phyloP scores from a whole-genome alignment of 2,329 filamentous ascomycete genomes.

The Rhexocercosporidium sp. region DNA sequence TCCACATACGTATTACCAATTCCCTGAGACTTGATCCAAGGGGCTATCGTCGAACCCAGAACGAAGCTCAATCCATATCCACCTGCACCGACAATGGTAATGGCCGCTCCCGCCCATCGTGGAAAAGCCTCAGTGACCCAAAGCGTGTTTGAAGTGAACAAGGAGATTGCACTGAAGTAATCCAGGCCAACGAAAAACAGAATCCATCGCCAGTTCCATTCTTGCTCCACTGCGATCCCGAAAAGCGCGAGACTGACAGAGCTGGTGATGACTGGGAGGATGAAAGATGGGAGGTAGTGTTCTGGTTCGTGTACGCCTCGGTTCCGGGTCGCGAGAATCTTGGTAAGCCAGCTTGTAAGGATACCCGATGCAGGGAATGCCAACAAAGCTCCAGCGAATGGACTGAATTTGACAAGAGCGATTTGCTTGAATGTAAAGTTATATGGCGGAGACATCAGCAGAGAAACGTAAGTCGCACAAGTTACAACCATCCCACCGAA shows the following conservation, averaged over 20 bases:
- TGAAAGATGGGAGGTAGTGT: constrained; percentile 29
- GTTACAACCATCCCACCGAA: constrained; percentile 26
- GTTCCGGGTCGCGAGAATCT: constrained; percentile 20
- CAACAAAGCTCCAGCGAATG: constrained; percentile 20
- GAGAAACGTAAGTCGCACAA: constrained; percentile 13
- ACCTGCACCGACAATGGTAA: constrained; percentile 24
- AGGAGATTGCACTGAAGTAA: constrained; percentile 20
- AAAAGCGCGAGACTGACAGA: constrained; percentile 18
- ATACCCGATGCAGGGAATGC: constrained; percentile 20
- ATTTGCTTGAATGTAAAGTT: constrained; percentile 19
- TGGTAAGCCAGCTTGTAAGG: background rate
- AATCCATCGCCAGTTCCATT: constrained; percentile 19
- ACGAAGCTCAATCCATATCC: constrained; percentile 29
- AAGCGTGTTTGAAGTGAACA: constrained; percentile 24
- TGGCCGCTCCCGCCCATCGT: constrained; percentile 23
- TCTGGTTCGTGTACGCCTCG: constrained; percentile 28
- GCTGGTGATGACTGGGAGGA: constrained; percentile 26
- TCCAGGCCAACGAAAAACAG: constrained; percentile 22
- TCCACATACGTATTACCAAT: constrained; percentile 20
- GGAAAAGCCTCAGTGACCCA: constrained; percentile 34
- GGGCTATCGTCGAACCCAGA: constrained; percentile 22
- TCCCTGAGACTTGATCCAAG: constrained; percentile 26
- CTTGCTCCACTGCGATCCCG: constrained; percentile 15
- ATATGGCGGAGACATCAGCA: constrained; percentile 22
- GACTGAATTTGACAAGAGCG: constrained; percentile 19